Conservation (phyloP, 2,329 filamentous ascomycete genomes). For the Fusarium sacchari region DNA sequence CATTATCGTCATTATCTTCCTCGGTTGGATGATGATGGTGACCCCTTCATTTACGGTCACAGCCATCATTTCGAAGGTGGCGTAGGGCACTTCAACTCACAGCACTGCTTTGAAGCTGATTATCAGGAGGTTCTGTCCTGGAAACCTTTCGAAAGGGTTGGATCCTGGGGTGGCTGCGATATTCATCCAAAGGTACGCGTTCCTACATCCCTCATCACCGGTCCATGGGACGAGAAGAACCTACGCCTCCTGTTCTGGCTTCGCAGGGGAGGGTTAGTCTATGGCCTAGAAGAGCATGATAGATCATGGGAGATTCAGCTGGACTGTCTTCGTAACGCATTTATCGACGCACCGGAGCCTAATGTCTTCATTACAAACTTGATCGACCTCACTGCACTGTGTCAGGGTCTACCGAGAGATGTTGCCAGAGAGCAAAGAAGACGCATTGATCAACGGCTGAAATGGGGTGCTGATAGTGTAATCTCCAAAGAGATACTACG, state of each 20-base stretch:
- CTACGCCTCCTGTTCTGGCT: constrained; percentile 59
- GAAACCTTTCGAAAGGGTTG: constrained; percentile 34
- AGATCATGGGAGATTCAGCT: constrained; percentile 56
- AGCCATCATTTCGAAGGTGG: constrained; percentile 40
- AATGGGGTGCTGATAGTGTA: constrained; percentile 46
- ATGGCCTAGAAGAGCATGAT: constrained; percentile 39
- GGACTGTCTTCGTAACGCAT: constrained; percentile 50
- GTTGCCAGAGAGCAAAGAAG: constrained; percentile 41
- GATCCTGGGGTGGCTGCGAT: constrained; percentile 45
- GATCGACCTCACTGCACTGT: constrained; percentile 44
- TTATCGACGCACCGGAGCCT: constrained; percentile 44
- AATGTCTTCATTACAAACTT: constrained; percentile 46
- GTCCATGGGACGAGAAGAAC: constrained; percentile 54
- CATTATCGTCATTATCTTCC: constrained; percentile 49
- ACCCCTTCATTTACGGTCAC: constrained; percentile 9
- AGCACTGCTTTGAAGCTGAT: constrained; percentile 51
- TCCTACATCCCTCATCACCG: constrained; percentile 53
- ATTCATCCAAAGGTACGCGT: constrained; percentile 54
- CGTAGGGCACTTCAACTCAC: constrained; percentile 46
- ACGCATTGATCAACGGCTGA: constrained; percentile 43
- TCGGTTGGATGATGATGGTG: constrained; percentile 15
- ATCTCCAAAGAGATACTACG: constrained; percentile 41
- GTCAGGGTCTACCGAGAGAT: constrained; percentile 45
- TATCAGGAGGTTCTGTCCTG: constrained; percentile 44
- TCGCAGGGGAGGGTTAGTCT: constrained; percentile 50